phyloP scores from a whole-genome alignment of 2,329 filamentous ascomycete species.

The Aspergillus japonicus region DNA sequence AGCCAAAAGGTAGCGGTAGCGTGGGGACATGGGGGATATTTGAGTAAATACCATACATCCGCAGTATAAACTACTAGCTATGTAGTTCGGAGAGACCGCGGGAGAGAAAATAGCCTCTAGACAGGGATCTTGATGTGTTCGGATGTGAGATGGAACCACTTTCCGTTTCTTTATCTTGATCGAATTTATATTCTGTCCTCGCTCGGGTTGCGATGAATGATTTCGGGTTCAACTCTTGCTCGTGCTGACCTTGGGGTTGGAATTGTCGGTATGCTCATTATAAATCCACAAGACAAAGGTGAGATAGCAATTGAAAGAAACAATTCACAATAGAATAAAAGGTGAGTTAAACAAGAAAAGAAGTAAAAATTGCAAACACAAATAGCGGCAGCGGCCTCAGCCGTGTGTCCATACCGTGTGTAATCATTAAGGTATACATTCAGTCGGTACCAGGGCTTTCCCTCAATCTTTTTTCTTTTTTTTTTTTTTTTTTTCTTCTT shows the following conservation, averaged over 20 bases:
- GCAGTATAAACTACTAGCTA: no score
- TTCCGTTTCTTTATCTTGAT: neutral
- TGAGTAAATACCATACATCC: no score
- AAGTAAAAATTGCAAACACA: neutral
- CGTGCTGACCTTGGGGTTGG: neutral
- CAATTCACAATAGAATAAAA: neutral
- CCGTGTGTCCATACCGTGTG: neutral
- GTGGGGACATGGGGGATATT: no score
- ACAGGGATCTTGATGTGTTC: neutral
- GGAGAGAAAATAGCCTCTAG: neutral
- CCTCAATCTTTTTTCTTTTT: neutral
- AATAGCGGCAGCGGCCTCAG: neutral
- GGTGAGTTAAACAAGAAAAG: neutral
- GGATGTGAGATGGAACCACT: neutral
- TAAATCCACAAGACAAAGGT: neutral
- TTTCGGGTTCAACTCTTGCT: neutral
- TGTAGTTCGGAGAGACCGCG: neutral
- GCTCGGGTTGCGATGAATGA: slow-evolving; percentile 13
- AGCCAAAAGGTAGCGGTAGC: neutral
- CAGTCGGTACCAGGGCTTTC: neutral
- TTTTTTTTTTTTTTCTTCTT: neutral
- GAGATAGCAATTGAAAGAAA: neutral
- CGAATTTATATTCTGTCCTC: neutral
- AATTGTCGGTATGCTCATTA: neutral
- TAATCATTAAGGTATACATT: no score